Percentiles rank a stretch among this genome's conserved stretches.
Evolutionary conservation across 306 rosid genomes (phyloP).

Genomic region (Acacia acuminata): DNA sequence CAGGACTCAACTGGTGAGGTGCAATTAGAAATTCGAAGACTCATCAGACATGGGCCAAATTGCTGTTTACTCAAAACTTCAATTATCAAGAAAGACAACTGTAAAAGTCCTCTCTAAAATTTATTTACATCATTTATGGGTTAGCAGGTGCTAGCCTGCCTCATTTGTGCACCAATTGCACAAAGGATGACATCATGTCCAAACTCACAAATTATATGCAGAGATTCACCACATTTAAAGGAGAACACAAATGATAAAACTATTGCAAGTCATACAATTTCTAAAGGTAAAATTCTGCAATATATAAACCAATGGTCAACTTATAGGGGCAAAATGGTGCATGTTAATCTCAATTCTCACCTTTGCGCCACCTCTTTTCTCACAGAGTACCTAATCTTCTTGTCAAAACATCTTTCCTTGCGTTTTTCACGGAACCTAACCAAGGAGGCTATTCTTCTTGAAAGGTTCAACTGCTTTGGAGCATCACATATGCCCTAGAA

Average conservation of each 20-base stretch:
- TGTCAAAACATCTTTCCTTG: conserved; percentile 96
- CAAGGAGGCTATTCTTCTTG: conserved; percentile 94
- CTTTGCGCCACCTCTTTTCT: conserved; percentile 99
- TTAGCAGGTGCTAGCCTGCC: conserved; percentile 6
- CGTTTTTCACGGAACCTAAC: conserved; percentile 95
- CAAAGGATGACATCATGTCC: conserved; percentile 12
- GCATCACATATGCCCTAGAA: conserved; percentile 61
- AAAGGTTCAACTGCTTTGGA: conserved; percentile 75
- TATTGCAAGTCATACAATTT: conserved; percentile 9
- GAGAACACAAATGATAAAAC: conserved; percentile 6
- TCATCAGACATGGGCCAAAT: not conserved
- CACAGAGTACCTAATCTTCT: conserved; percentile 91
- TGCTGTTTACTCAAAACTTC: not conserved
- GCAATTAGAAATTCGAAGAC: not conserved
- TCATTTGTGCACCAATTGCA: not conserved
- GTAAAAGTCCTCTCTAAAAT: conserved; percentile 11
- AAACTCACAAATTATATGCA: conserved; percentile 19
- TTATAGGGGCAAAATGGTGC: not conserved
- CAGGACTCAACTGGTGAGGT: not conserved
- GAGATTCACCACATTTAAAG: not conserved
- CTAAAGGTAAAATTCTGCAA: not conserved
- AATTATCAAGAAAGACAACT: not conserved
- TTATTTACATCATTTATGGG: not conserved
- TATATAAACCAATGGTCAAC: conserved; percentile 14
- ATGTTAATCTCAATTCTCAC: conserved; percentile 49